Percentiles rank a stretch among this genome's conserved stretches.
Evolutionary conservation across 768 basidiomycete species (phyloP).

Genomic region (Auriscalpium orientale): DNA sequence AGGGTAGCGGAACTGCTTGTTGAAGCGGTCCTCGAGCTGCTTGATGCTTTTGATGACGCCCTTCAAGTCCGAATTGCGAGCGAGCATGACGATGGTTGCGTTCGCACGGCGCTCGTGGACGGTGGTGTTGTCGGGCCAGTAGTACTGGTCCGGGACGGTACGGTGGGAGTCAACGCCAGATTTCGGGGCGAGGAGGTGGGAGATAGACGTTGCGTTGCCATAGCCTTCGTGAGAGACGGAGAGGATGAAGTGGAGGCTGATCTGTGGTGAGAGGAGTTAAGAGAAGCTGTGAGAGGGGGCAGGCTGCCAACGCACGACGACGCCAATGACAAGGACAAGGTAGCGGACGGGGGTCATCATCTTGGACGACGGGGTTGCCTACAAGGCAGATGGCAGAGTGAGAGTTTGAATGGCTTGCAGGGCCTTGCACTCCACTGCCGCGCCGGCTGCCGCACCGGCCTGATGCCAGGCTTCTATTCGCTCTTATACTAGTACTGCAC

Average conservation of each 20-base stretch:
- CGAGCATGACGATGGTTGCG: constrained; percentile 49
- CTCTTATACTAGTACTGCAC: no score
- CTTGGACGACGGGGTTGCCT: constrained; percentile 10
- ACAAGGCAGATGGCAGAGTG: background rate
- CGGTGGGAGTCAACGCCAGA: constrained; percentile 28
- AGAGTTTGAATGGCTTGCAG: no score
- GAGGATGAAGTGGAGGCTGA: constrained; percentile 49
- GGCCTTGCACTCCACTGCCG: background rate
- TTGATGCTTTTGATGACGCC: constrained; percentile 42
- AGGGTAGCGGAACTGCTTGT: constrained; percentile 60
- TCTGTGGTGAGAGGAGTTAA: constrained; percentile 24
- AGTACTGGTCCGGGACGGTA: constrained; percentile 33
- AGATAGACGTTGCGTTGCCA: constrained; percentile 36
- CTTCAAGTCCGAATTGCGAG: constrained; percentile 36
- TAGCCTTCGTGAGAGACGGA: constrained; percentile 44
- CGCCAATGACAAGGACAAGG: constrained; percentile 33
- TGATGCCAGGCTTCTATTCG: no score
- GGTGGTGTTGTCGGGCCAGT: constrained; percentile 18
- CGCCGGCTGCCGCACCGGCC: no score
- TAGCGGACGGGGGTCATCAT: constrained; percentile 61
- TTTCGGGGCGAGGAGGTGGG: constrained; percentile 27
- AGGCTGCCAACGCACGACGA: constrained; percentile 20
- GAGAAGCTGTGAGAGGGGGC: background rate
- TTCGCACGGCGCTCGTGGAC: constrained; percentile 35
- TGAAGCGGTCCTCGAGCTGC: constrained; percentile 55